These are phyloP conservation scores for Geotrichum reessii DNA, from an alignment of 1,139 yeast species.

Conservation along the genomic window DNA sequence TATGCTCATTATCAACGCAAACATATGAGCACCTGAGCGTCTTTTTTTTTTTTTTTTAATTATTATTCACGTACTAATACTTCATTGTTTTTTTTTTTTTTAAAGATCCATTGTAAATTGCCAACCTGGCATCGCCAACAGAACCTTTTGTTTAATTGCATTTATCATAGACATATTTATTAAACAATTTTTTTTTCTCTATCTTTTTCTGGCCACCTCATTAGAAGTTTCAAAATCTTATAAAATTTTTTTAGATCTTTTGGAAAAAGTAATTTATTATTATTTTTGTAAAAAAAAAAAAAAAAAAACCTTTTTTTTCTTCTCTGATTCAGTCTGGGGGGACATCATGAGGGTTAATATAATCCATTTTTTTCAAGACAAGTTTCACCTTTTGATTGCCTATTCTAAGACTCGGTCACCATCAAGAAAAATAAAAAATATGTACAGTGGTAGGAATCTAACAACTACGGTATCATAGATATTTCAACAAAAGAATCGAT, in stretches of 20 bases:
- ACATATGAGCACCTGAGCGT: neutral
- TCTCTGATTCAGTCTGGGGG: neutral
- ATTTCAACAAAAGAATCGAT: too few species aligned
- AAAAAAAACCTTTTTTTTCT: neutral
- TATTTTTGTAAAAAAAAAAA: neutral
- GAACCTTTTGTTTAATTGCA: neutral
- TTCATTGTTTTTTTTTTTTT: too few species aligned
- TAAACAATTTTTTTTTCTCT: too few species aligned
- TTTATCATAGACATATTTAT: too few species aligned
- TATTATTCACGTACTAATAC: neutral
- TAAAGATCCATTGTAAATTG: neutral
- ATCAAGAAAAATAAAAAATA: neutral
- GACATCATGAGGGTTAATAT: neutral
- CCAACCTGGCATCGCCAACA: neutral
- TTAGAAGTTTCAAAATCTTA: too few species aligned
- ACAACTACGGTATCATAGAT: neutral
- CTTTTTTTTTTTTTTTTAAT: neutral
- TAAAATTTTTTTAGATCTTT: neutral
- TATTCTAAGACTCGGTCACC: neutral
- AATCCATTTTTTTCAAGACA: neutral
- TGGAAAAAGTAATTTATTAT: too few species aligned
- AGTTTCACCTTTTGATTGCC: neutral
- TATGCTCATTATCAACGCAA: neutral
- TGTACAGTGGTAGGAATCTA: neutral
- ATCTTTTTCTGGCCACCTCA: too few species aligned